Percentiles rank a stretch among this genome's conserved stretches.
Conservation (phyloP, 106 monocot genomes). For the Narthecium ossifragum region DNA sequence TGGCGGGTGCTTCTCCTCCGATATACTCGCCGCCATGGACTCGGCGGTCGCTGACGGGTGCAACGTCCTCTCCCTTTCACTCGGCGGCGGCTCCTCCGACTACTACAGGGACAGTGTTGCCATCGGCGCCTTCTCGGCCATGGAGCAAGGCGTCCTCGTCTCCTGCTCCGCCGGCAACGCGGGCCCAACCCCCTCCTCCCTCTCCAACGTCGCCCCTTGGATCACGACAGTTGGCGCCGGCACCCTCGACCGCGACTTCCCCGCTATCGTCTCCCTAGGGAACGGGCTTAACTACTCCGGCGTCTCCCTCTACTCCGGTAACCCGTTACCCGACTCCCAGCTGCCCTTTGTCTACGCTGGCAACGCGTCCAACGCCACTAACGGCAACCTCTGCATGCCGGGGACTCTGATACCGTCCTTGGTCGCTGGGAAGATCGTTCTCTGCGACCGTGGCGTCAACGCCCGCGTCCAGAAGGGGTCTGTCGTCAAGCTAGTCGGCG, state of each 20-base stretch:
- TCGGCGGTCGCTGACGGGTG: conserved; percentile 80
- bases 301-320: conserved; percentile 85
- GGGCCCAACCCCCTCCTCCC: conserved; percentile 51
- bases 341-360: conserved; percentile 76
- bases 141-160: conserved; percentile 80
- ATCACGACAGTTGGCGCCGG: conserved; percentile 96
- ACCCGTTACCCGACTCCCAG: conserved; percentile 24
- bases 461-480: conserved; percentile 83
- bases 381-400: conserved; percentile 81
- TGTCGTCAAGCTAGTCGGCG: conserved; percentile 79
- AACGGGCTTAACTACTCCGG: conserved; percentile 84
- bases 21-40: conserved; percentile 86
- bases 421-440: conserved; percentile 81
- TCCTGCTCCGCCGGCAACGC: conserved; percentile 96
- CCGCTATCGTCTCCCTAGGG: conserved; percentile 60
- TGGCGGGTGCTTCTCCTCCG: conserved; percentile 94
- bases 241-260: conserved; percentile 92
- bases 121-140: conserved; percentile 74
- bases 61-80: conserved; percentile 78
- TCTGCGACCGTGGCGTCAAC: conserved; percentile 87
- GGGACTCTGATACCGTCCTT: conserved; percentile 70
- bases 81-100: conserved; percentile 83
- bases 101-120: conserved; percentile 85
- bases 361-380: conserved; percentile 73
- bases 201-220: conserved; percentile 95